phyloP scores from a whole-genome alignment of 2,329 filamentous ascomycete species.

The Clonostachys sp. region DNA sequence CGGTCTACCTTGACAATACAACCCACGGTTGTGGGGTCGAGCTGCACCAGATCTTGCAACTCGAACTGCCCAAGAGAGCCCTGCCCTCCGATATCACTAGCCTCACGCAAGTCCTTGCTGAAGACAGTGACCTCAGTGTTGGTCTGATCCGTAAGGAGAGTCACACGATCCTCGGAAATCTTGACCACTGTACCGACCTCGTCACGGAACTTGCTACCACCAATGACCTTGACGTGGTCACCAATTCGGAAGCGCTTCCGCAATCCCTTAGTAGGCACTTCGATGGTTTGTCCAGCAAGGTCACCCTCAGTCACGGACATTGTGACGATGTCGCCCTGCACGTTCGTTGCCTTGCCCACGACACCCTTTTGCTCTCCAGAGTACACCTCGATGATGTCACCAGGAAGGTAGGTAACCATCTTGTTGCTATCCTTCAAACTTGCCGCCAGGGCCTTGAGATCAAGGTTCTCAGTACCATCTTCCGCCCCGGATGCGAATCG shows the following conservation, averaged over 20 bases:
- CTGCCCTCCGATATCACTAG: conserved; percentile 84
- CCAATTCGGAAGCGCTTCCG: conserved; percentile 90
- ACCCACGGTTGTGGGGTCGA: conserved; percentile 87
- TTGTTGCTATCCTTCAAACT: conserved; percentile 82
- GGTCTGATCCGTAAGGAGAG: conserved; percentile 85
- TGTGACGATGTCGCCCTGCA: conserved; percentile 88
- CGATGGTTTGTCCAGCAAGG: conserved; percentile 77
- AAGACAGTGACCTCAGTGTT: conserved; percentile 96
- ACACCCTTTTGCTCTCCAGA: conserved; percentile 93
- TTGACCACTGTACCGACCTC: conserved; percentile 97
- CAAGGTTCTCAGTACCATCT: conserved; percentile 89
- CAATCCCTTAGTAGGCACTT: conserved; percentile 86
- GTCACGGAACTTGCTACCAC: conserved; percentile 88
- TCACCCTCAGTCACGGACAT: conserved; percentile 81
- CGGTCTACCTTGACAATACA: conserved; percentile 94
- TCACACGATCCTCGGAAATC: conserved; percentile 88
- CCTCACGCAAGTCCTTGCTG: conserved; percentile 92
- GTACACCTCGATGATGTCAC: conserved; percentile 95
- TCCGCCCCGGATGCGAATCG: conserved; percentile 84
- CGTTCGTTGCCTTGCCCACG: conserved; percentile 77
- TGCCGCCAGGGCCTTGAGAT: conserved; percentile 84
- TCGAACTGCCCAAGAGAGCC: conserved; percentile 84
- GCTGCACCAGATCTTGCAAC: conserved; percentile 88
- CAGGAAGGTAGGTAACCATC: conserved; percentile 81
- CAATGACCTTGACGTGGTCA: conserved; percentile 98